These are phyloP conservation scores for Xylariaceae sp. DNA, from an alignment of 2,329 filamentous ascomycete species.

Conservation along the genomic window DNA sequence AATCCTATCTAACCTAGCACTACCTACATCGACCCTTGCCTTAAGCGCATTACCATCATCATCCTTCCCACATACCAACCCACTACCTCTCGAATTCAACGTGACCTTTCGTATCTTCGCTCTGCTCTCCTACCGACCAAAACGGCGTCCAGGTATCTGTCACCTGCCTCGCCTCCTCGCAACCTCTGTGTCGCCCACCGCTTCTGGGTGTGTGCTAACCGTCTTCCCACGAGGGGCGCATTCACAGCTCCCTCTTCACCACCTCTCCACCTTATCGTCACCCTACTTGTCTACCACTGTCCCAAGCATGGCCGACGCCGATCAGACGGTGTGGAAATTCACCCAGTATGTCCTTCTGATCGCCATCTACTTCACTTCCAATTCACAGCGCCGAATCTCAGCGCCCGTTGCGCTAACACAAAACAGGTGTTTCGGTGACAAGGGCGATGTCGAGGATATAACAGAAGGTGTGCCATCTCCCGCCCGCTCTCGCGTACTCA, in stretches of 20 bases:
- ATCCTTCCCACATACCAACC: conserved; percentile 16
- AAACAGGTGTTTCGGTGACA: conserved; percentile 94
- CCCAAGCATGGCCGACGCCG: conserved; percentile 19
- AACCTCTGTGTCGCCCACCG: conserved; percentile 10
- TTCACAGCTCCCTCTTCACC: conserved; percentile 15
- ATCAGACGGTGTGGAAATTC: conserved; percentile 21
- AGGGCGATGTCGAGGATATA: conserved; percentile 98
- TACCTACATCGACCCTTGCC: conserved; percentile 14
- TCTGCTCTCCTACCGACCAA: conserved; percentile 4
- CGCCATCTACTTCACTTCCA: conserved; percentile 1
- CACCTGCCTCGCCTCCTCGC: conserved; percentile 9
- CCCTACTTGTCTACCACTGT: conserved; percentile 7
- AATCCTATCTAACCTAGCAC: conserved; percentile 18
- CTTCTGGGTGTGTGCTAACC: conserved; percentile 17
- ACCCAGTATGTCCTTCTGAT: conserved; percentile 14
- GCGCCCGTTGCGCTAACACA: conserved; percentile 21
- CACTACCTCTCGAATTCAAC: conserved; percentile 9
- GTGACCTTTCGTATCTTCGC: conserved; percentile 11
- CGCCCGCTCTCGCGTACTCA: not conserved
- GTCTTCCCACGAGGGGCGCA: conserved; percentile 16
- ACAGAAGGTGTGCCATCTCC: conserved; percentile 69
- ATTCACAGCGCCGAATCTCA: conserved; percentile 16
- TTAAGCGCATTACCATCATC: conserved; percentile 19
- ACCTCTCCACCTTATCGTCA: conserved; percentile 10
- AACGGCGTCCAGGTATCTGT: conserved; percentile 14